Evolutionary conservation across 1,284 basidiomycete genomes (phyloP).

Genomic region (Trichosporon sp.): DNA sequence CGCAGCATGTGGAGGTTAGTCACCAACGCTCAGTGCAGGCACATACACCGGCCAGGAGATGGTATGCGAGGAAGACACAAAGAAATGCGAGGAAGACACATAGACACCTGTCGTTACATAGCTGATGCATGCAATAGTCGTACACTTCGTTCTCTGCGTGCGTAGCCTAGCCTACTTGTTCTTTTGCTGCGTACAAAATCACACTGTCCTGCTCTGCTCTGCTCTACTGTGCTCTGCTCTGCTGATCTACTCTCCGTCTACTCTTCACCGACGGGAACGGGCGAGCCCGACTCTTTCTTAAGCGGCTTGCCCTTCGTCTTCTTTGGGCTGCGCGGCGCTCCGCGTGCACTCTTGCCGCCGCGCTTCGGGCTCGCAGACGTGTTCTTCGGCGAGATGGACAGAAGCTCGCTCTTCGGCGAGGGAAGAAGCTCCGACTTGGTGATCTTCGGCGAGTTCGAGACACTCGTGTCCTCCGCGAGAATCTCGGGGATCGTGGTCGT

Average conservation of each 20-base stretch:
- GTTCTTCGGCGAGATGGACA: background rate
- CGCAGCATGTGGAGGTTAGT: slow-evolving; percentile 5
- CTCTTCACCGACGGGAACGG: background rate
- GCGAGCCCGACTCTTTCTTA: background rate
- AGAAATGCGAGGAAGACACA: too few relatives aligned
- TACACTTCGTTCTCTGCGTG: background rate
- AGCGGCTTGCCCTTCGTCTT: background rate
- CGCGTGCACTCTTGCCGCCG: background rate
- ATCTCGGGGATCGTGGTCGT: background rate
- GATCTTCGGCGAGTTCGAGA: background rate
- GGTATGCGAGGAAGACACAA: too few relatives aligned
- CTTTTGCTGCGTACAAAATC: background rate
- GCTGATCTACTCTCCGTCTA: background rate
- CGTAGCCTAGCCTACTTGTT: background rate
- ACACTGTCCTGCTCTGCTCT: too few relatives aligned
- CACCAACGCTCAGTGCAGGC: background rate
- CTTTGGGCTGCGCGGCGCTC: background rate
- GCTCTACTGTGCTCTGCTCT: too few relatives aligned
- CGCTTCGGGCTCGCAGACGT: background rate
- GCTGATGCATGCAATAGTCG: slow-evolving; percentile 1
- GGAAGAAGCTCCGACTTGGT: background rate
- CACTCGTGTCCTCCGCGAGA: background rate
- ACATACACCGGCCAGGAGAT: too few relatives aligned
- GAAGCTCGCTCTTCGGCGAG: background rate
- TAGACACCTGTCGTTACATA: background rate